These are phyloP conservation scores for Talaromyces rugulosus DNA, from an alignment of 2,329 filamentous ascomycete genomes.

Conservation along the genomic window DNA sequence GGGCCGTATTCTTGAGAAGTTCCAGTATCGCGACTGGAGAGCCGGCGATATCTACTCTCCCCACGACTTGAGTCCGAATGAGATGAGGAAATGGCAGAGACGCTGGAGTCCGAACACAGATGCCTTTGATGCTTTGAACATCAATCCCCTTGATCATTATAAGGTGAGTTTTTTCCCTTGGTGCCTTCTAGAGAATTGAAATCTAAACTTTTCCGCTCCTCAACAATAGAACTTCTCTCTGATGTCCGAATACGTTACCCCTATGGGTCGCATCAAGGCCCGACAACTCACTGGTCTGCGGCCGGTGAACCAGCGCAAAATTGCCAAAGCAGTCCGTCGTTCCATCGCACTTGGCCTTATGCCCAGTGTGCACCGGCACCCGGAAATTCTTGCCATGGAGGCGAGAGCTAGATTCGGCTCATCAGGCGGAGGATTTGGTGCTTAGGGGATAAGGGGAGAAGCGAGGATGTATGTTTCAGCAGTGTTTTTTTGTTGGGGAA, in stretches of 20 bases:
- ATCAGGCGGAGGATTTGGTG: slow-evolving; percentile 17
- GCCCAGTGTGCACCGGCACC: slow-evolving; percentile 85
- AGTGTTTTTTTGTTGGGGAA: not conserved
- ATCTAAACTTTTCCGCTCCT: not conserved
- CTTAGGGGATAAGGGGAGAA: slow-evolving; percentile 4
- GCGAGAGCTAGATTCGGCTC: slow-evolving; percentile 20
- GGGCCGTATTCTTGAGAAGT: slow-evolving; percentile 35
- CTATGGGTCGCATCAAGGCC: slow-evolving; percentile 80
- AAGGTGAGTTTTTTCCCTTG: slow-evolving; percentile 58
- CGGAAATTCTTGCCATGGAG: slow-evolving; percentile 62
- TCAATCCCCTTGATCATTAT: slow-evolving; percentile 81
- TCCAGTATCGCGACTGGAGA: slow-evolving; percentile 63
- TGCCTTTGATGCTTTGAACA: slow-evolving; percentile 71
- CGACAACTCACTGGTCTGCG: slow-evolving; percentile 72
- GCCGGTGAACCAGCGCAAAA: slow-evolving; percentile 84
- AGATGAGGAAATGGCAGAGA: slow-evolving; percentile 77
- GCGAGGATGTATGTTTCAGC: not conserved
- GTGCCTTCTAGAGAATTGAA: slow-evolving; percentile 7
- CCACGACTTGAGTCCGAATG: slow-evolving; percentile 72
- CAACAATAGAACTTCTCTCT: slow-evolving; percentile 76
- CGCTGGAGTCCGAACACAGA: slow-evolving; percentile 57
- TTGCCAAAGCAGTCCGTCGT: slow-evolving; percentile 87
- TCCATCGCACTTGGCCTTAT: slow-evolving; percentile 87
- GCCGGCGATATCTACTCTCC: slow-evolving; percentile 85
- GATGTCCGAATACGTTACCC: slow-evolving; percentile 81